Percentiles rank a stretch among this genome's conserved stretches.
phyloP scores from a whole-genome alignment of 129 eudicot species.

The Logfia minima region DNA sequence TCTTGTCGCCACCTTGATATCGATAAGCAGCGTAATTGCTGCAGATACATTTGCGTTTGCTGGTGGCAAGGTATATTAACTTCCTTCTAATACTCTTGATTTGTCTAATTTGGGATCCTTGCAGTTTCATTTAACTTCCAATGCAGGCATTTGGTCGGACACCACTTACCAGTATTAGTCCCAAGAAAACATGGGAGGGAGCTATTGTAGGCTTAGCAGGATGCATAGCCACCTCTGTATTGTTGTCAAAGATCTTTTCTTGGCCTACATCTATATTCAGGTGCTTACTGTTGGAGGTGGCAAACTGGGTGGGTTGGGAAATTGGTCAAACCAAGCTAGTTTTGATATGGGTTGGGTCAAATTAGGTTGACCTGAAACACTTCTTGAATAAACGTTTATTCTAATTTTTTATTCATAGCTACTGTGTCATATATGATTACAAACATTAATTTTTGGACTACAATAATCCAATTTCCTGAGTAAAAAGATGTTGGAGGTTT shows the following conservation, averaged over 20 bases:
- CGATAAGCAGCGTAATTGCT: conserved; percentile 89
- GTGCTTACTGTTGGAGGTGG: conserved; percentile 35
- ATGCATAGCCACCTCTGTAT: conserved; percentile 67
- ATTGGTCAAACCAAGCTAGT: background rate
- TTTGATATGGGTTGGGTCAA: background rate
- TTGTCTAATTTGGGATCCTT: background rate
- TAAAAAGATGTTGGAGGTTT: background rate
- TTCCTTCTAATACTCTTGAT: background rate
- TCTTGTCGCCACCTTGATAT: conserved; percentile 87
- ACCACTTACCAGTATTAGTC: conserved; percentile 82
- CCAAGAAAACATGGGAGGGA: conserved; percentile 99
- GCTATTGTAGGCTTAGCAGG: conserved; percentile 86
- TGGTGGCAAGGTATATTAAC: conserved; percentile 79
- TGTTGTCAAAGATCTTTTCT: conserved; percentile 59
- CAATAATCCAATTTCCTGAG: background rate
- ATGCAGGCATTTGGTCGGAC: conserved; percentile 93
- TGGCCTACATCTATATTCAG: conserved; percentile 81
- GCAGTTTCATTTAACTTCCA: conserved; percentile 19
- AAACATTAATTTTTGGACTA: background rate
- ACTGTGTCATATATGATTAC: background rate
- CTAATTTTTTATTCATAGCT: background rate
- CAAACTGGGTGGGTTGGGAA: background rate
- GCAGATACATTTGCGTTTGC: conserved; percentile 95
- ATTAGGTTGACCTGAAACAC: background rate
- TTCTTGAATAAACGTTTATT: background rate